Percentiles rank a stretch among this genome's conserved stretches.
These are phyloP conservation scores for Yarrowia osloensis DNA, from an alignment of 805 yeast species.

Conservation along the genomic window DNA sequence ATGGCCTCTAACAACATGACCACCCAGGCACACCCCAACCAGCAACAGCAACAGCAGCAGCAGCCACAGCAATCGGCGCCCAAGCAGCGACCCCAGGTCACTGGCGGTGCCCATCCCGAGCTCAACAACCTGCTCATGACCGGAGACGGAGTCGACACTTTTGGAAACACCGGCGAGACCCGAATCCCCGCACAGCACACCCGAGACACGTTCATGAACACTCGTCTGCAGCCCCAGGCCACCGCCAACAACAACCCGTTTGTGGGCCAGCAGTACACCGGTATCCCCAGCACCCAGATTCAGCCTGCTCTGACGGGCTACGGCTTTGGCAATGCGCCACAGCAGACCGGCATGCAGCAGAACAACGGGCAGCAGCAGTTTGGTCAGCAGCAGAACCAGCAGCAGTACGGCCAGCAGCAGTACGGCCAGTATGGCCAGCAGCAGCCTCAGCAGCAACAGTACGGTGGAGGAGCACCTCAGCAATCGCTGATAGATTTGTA, in stretches of 20 bases:
- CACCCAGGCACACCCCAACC: constrained; percentile 18
- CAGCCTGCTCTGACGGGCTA: constrained; percentile 88
- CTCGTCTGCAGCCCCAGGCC: constrained; percentile 53
- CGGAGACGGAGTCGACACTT: constrained; percentile 92
- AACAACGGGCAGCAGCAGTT: neutral
- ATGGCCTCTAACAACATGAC: constrained; percentile 28
- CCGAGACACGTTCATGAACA: constrained; percentile 75
- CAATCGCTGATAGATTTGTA: constrained; percentile 29
- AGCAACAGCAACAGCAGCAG: constrained; percentile 38
- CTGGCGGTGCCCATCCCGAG: constrained; percentile 46
- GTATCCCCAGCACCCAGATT: constrained; percentile 62
- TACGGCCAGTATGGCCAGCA: constrained; percentile 32
- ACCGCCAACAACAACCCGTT: constrained; percentile 55
- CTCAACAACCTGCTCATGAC: constrained; percentile 75
- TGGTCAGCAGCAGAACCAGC: constrained; percentile 29
- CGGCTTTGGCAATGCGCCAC: constrained; percentile 83
- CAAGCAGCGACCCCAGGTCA: constrained; percentile 36
- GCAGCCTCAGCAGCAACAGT: constrained; percentile 30
- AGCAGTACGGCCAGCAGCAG: constrained; percentile 33
- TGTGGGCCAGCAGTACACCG: constrained; percentile 69
- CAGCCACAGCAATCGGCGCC: constrained; percentile 39
- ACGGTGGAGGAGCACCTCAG: constrained; percentile 25
- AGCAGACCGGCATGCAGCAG: constrained; percentile 35
- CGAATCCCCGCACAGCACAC: constrained; percentile 95
- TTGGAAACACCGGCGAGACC: constrained; percentile 80